Base-by-base conservation (phyloP, 1,139 yeast genomes). In the Debaryomyces udenii region DNA sequence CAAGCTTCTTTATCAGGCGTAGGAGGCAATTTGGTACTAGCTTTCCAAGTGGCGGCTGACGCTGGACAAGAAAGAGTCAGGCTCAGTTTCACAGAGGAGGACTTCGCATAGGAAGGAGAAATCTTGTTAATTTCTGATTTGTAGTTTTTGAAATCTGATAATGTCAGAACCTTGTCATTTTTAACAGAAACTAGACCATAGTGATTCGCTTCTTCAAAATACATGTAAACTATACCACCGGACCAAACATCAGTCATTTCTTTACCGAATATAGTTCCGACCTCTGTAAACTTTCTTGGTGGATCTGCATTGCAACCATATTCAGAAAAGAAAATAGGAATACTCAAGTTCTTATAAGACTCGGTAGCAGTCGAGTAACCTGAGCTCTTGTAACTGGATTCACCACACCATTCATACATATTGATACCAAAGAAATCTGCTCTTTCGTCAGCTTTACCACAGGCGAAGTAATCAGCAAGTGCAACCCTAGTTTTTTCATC, bases 371-470 rank as follows among this genome's bases (percentile, higher is more conserved):
- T 68, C 42, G 70, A 75, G 63, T 86, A 90, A 23, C 96, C 96
- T 14, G 95, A 84, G 3, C 81, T 59, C 38, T 66, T 52, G 77
- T 84, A 87, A 41, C 78, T 71, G 14, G 77, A 60, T 37, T 91
- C 86, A 11, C 90, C 86, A 65, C 97, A 90, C 97, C 97, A 84
- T 62, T 86, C 89, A 64, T 90, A 90, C 53, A 93, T 86, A 71
- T 91, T 90, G 56, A 91, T 78, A 40, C 96, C 97, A 57, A 87
- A 88, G 67, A 90, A 90, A 60, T 90, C 97, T 13, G 95, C 81
- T 37, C 93, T 82, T 27, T 71, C 78, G 38, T 81, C 86, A 24
- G 73, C 71, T 28, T 69, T 72, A 46, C 83, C 83, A 66, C 97
- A 91, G 46, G 89, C 83, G 54, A 91, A 76, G 62, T 88, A 91